Evolutionary conservation across 345 rosid species (phyloP), one percentile per base, ranked within the genome.

Genomic region (Heritiera fomes): DNA sequence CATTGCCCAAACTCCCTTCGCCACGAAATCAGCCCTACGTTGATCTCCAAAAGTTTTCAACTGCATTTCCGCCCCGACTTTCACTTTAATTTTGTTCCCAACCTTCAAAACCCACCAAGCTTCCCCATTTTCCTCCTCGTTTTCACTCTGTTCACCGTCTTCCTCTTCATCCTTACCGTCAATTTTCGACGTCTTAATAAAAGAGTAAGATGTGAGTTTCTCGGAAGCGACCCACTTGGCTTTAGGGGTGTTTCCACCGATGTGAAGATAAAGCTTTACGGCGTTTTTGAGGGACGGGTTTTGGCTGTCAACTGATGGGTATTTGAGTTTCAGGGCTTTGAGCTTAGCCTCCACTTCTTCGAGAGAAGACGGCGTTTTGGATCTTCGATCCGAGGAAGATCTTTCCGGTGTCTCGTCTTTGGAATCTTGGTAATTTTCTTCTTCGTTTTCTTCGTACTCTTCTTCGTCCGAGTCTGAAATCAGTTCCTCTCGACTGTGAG

Each of bases 1-100:
- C 89, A 93, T 75, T 8, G 98, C 98, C 98, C 98, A 92, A 61
- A 93, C 95, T 73, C 92, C 98, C 58, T 76, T 79, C 20, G 95
- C 89, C 15, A 92, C 98, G 80, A 93, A 95, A 87, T 95, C 98
- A 81, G 91, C 94, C n/a, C 98, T 95, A 76, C 86, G 87, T 83
- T 95, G 98, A 73, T 91, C 91, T 80, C 84, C 88, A 15, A 86
- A 85, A 23, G 88, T 90, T 83, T 90, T 95, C 79, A 93, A 73
- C 70, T 92, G 95, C 98, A 91, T 73, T 68, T 87, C 93, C 30
- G 59, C 83, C 1, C 86, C 72, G 18, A 92, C 88, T 55, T 88
- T 92, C 1, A 82, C 94, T 2, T 86, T 84, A 59, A 92, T 71
- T 82, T 89, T 92, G 60, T 40, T 76, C 5, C 92, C 84, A n/a